Conservation (phyloP, 1,284 basidiomycete genomes). For the Bondarzewia mesenterica region DNA sequence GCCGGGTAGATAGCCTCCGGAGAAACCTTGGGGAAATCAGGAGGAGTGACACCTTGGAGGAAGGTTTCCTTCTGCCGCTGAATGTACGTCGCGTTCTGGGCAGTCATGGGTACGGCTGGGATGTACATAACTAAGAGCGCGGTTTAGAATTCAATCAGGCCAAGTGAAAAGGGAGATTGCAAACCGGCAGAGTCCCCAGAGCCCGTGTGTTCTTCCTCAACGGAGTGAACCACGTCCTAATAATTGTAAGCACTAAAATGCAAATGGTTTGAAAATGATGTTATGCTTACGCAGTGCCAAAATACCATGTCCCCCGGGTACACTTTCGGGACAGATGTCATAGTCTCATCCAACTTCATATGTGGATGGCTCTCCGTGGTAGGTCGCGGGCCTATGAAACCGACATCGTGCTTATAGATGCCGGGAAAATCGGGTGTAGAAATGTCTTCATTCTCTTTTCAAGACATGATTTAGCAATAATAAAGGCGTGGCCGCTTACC, state of each 20-base stretch:
- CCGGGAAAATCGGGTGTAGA: conserved; percentile 53
- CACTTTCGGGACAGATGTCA: conserved; percentile 70
- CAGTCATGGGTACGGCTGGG: conserved; percentile 69
- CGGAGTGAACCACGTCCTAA: conserved; percentile 71
- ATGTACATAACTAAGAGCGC: conserved; percentile 67
- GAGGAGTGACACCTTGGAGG: conserved; percentile 50
- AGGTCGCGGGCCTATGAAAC: conserved; percentile 46
- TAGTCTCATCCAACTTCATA: conserved; percentile 58
- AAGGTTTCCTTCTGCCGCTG: conserved; percentile 56
- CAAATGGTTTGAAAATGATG: neutral
- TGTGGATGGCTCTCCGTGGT: conserved; percentile 55
- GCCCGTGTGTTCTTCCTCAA: conserved; percentile 68
- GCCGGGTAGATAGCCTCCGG: conserved; percentile 49
- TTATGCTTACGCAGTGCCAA: conserved; percentile 63
- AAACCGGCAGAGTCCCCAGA: conserved; percentile 61
- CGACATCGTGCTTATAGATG: conserved; percentile 33
- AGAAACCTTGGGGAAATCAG: conserved; percentile 63
- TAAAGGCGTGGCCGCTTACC: conserved; percentile 30
- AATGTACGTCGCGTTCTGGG: conserved; percentile 55
- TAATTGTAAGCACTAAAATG: neutral
- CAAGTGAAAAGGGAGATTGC: conserved; percentile 7
- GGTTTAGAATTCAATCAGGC: neutral
- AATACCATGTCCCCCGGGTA: conserved; percentile 79
- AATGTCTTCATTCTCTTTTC: conserved; percentile 31
- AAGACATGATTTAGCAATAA: neutral